Conservation (phyloP, 2,329 filamentous ascomycete genomes). For the Aureobasidium uvarum region DNA sequence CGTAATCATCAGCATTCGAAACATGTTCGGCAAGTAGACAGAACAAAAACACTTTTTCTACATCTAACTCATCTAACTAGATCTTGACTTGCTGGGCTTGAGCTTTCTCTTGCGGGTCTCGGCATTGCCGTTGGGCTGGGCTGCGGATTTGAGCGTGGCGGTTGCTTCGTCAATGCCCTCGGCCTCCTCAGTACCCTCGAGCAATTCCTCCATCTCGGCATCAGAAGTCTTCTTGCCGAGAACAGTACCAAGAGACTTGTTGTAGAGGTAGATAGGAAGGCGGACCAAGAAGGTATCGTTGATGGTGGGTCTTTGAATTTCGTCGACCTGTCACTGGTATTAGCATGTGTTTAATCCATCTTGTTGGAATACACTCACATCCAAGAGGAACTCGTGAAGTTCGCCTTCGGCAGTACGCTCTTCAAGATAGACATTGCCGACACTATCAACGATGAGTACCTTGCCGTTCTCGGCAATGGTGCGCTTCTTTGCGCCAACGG, state of each 20-base stretch:
- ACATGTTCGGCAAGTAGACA: not conserved
- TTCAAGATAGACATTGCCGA: constrained; percentile 93
- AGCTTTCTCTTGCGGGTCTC: constrained; percentile 45
- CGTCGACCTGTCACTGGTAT: constrained; percentile 60
- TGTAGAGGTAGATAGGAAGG: constrained; percentile 72
- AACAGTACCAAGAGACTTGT: constrained; percentile 46
- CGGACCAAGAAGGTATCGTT: constrained; percentile 79
- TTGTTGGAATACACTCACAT: constrained; percentile 59
- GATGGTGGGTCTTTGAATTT: constrained; percentile 74
- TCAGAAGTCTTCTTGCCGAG: constrained; percentile 41
- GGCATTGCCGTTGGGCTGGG: constrained; percentile 46
- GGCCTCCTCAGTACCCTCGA: constrained; percentile 39
- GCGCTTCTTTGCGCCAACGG: constrained; percentile 76
- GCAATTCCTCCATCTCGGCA: constrained; percentile 38
- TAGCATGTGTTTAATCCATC: constrained; percentile 33
- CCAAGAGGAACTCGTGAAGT: constrained; percentile 77
- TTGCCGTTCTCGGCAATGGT: constrained; percentile 95
- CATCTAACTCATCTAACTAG: not conserved
- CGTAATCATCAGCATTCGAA: not conserved
- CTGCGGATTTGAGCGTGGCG: constrained; percentile 42
- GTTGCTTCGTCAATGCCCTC: constrained; percentile 42
- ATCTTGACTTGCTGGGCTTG: constrained; percentile 31
- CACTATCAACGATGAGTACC: constrained; percentile 84
- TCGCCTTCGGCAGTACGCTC: constrained; percentile 85
- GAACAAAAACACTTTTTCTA: constrained; percentile 2